These are phyloP conservation scores for Cyberlindnera maritima DNA, from an alignment of 805 yeast species.

Conservation along the genomic window DNA sequence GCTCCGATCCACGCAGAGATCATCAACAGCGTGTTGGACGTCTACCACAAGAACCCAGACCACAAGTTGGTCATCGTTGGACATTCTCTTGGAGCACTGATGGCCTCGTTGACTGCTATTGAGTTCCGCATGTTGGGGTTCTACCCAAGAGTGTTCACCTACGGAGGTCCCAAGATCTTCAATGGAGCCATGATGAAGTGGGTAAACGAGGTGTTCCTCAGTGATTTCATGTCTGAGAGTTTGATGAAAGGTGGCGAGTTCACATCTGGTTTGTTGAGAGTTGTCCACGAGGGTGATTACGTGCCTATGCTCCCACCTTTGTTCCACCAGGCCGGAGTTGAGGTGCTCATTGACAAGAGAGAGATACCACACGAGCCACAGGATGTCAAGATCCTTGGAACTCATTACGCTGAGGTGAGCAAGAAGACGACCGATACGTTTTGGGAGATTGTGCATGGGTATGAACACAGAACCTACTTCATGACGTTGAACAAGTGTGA, in stretches of 20 bases:
- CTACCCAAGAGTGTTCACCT: constrained; percentile 52
- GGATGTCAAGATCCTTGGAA: constrained; percentile 18
- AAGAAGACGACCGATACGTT: background rate
- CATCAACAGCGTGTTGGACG: constrained; percentile 29
- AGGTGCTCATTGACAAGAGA: constrained; percentile 32
- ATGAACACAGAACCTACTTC: constrained; percentile 38
- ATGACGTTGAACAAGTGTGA: constrained; percentile 33
- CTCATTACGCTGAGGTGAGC: background rate
- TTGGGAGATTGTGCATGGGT: constrained; percentile 30
- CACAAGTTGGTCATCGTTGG: constrained; percentile 59
- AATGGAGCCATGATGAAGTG: constrained; percentile 48
- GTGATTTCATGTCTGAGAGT: constrained; percentile 28
- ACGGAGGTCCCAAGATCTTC: constrained; percentile 68
- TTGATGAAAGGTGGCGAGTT: constrained; percentile 17
- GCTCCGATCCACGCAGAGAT: constrained; percentile 36
- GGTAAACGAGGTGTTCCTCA: constrained; percentile 50
- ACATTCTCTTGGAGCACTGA: constrained; percentile 77
- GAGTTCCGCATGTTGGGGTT: constrained; percentile 58
- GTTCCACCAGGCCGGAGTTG: constrained; percentile 34
- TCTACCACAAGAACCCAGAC: constrained; percentile 40
- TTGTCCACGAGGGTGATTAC: constrained; percentile 55
- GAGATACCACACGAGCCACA: constrained; percentile 35
- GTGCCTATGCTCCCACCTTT: constrained; percentile 59
- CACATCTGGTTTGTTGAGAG: constrained; percentile 45
- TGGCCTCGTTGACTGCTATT: constrained; percentile 60